Evolutionary conservation across 2,329 filamentous ascomycete genomes (phyloP), one percentile per base, ranked within the genome.

Genomic region (Fusarium illudens): DNA sequence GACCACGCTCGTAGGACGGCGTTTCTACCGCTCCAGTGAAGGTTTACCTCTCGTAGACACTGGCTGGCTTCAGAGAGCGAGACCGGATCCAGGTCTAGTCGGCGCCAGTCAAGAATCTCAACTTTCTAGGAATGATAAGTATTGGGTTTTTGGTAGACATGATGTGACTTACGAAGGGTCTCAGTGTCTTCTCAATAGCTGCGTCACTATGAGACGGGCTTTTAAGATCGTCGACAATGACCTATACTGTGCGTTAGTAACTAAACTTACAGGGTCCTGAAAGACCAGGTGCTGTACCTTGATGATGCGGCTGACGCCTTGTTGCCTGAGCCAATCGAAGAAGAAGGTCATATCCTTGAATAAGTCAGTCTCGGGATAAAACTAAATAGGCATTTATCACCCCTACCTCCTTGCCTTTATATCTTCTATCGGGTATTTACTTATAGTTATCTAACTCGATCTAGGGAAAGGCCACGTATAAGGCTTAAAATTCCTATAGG

Each of bases 21-120:
- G 4, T 65, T 65, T 8, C 55, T 63, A 1, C 57, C 61, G 13
- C 64, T 66, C 61, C 64, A 66, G 3, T 64, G 57, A 11, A 66
- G 57, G 0, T 44, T 34, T 6, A 66, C 17, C 4, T 66, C 60
- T 9, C 61, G 52, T 12, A 66, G 36, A 11, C 49, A 36, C 4
- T 27, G 7, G 2, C 64, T 52, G 8, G 58, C 32, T 33, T 51
- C 20, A 6, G 19, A 19, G 6, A 66, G 60, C 1, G 39, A 33
- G 2, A 46, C 30, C 1, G 52, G 46, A 20, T 61, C 59, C 9
- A 57, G 34, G 19, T 61, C 59, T 20, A 46, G 34, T 15, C 36
- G 29, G 9, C 59, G 44, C 59, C 59, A 61, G 46, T 61, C 59
- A n/a, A 57, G 59, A 13, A 57, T 57, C 30, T 61, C 59, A 10